Percentiles rank a stretch among this genome's conserved stretches.
These are phyloP conservation scores for Strigomonas galati DNA, from an alignment of 208 protist species.

Conservation along the genomic window DNA sequence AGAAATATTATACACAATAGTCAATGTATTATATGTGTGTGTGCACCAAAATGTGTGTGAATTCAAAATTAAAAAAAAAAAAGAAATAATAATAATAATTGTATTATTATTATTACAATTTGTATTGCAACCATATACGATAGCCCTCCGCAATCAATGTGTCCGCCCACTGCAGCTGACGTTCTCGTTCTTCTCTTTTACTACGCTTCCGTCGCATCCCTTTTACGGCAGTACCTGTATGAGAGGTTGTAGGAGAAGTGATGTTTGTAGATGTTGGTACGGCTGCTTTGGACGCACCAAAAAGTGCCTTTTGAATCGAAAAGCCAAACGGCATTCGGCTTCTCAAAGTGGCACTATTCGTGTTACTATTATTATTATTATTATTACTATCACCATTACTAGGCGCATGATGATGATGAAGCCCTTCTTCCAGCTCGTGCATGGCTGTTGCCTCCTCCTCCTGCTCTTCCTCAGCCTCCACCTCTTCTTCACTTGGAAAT, in stretches of 20 bases:
- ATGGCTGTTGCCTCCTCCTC: conserved; percentile 18
- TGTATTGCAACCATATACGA: conserved; percentile 32
- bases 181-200: neutral
- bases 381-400: too few species aligned
- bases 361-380: too few species aligned
- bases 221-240: too few species aligned
- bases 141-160: conserved; percentile 56
- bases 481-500: neutral
- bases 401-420: too few species aligned
- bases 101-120: neutral
- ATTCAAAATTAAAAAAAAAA: conserved; percentile 1
- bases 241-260: too few species aligned
- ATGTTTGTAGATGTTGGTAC: neutral
- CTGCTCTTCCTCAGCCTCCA: conserved; percentile 10
- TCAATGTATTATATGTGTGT: neutral
- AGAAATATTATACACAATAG: conserved; percentile 8
- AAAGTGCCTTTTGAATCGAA: neutral
- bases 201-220: neutral
- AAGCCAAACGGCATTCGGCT: neutral
- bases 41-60: too few species aligned
- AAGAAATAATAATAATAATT: conserved; percentile 1
- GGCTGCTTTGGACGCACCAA: neutral
- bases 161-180: conserved; percentile 43
- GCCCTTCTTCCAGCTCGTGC: neutral
- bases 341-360: neutral